Conservation (phyloP, 1,284 basidiomycete genomes). For the Puccinia polysora region DNA sequence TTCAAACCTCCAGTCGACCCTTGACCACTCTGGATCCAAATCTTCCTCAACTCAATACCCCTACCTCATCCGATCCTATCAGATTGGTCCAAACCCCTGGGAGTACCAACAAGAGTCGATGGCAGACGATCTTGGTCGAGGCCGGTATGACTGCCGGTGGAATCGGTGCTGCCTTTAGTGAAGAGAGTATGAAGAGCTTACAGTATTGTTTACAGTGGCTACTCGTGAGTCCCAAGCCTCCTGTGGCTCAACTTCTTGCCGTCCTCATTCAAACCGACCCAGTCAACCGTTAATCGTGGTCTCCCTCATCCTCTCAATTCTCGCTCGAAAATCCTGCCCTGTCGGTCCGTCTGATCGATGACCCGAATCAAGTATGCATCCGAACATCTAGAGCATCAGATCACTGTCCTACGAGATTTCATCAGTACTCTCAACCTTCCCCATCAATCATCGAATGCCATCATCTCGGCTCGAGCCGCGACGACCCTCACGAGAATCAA, state of each 20-base stretch:
- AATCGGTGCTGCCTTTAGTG: slow-evolving; percentile 76
- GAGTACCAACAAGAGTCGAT: slow-evolving; percentile 63
- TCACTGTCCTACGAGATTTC: slow-evolving; percentile 73
- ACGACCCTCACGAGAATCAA: slow-evolving; percentile 69
- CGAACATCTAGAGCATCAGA: slow-evolving; percentile 78
- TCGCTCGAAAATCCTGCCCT: slow-evolving; percentile 22
- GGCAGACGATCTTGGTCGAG: slow-evolving; percentile 77
- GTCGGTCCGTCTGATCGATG: slow-evolving; percentile 33
- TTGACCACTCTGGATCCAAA: too few relatives aligned
- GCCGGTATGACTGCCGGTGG: slow-evolving; percentile 65
- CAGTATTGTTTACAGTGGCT: slow-evolving; percentile 85
- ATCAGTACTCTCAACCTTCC: slow-evolving; percentile 64
- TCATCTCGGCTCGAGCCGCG: slow-evolving; percentile 60
- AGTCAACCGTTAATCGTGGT: neutral
- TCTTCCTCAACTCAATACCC: slow-evolving; percentile 12
- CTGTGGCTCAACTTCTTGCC: neutral
- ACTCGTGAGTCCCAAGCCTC: slow-evolving; percentile 59
- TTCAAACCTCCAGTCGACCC: too few relatives aligned
- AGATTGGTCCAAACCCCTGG: slow-evolving; percentile 52
- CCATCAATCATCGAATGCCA: slow-evolving; percentile 53
- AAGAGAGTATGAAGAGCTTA: slow-evolving; percentile 79
- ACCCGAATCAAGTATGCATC: slow-evolving; percentile 67
- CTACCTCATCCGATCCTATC: slow-evolving; percentile 45
- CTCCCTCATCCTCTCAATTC: slow-evolving; percentile 36
- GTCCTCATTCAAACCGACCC: neutral